These are phyloP conservation scores for Kwoniella newhampshirensis DNA, from an alignment of 768 basidiomycete genomes.

Conservation along the genomic window DNA sequence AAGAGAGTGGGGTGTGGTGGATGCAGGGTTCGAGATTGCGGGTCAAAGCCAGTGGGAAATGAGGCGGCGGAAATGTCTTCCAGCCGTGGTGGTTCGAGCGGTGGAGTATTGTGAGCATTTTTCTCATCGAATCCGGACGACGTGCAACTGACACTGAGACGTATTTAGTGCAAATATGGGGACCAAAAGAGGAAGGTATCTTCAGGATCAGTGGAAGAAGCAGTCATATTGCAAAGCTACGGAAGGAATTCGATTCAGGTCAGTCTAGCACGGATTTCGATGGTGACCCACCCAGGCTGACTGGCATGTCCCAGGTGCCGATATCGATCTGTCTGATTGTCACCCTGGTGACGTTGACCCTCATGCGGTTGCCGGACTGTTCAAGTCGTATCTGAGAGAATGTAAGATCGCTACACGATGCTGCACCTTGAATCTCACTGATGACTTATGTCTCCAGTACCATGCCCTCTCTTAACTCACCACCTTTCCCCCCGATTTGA, in stretches of 20 bases:
- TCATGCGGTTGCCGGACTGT: conserved; percentile 87
- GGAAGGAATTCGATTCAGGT: conserved; percentile 80
- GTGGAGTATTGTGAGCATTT: conserved; percentile 47
- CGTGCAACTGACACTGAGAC: conserved; percentile 5
- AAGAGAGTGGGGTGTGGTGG: conserved; percentile 32
- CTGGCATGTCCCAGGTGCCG: conserved; percentile 62
- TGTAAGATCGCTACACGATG: conserved; percentile 59
- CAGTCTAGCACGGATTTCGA: conserved; percentile 31
- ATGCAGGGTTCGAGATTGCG: conserved; percentile 15
- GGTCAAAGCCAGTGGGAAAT: conserved; percentile 22
- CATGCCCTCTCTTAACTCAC: conserved; percentile 77
- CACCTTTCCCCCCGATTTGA: conserved; percentile 74
- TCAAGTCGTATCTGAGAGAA: conserved; percentile 90
- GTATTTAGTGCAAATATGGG: conserved; percentile 44
- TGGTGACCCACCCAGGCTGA: conserved; percentile 4
- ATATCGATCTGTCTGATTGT: conserved; percentile 76
- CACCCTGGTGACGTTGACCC: conserved; percentile 87
- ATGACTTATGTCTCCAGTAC: conserved; percentile 61
- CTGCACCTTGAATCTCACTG: not conserved
- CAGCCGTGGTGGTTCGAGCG: conserved; percentile 44
- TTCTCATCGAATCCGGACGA: not conserved
- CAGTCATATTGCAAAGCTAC: conserved; percentile 71
- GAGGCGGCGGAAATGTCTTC: conserved; percentile 36
- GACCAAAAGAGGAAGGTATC: conserved; percentile 52
- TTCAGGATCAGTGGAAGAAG: conserved; percentile 77